A percentile compares a stretch with the other conserved stretches of the same genome.
phyloP scores from a whole-genome alignment of 1,284 basidiomycete species.

The Cerioporus squamosus region DNA sequence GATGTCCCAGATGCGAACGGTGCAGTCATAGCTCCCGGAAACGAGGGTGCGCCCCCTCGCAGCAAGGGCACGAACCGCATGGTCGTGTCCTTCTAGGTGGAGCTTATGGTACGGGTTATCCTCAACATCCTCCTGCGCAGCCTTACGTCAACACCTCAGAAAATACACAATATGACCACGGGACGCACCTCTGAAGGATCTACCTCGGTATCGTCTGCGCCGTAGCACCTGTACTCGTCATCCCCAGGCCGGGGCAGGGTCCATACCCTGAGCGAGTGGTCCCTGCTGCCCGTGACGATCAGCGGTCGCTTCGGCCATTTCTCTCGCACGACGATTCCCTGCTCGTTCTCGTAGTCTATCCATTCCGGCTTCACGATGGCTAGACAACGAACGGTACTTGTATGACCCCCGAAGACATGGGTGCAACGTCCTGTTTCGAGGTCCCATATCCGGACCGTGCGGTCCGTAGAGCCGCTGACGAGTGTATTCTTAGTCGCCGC shows the following conservation, averaged over 20 bases:
- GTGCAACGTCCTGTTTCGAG: slow-evolving; percentile 79
- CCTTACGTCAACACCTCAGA: slow-evolving; percentile 9
- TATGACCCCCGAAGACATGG: slow-evolving; percentile 93
- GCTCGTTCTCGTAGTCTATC: slow-evolving; percentile 70
- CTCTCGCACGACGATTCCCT: slow-evolving; percentile 62
- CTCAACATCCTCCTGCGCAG: slow-evolving; percentile 65
- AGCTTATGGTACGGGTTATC: slow-evolving; percentile 91
- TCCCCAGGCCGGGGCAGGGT: slow-evolving; percentile 82
- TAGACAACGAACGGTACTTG: slow-evolving; percentile 89
- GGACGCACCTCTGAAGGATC: slow-evolving; percentile 69
- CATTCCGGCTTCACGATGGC: slow-evolving; percentile 89
- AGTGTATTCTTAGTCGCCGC: slow-evolving; percentile 84
- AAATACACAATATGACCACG: background rate
- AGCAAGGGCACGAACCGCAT: slow-evolving; percentile 91
- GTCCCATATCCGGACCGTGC: slow-evolving; percentile 95
- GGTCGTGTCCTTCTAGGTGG: slow-evolving; percentile 85
- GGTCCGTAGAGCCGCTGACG: slow-evolving; percentile 93
- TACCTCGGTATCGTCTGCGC: slow-evolving; percentile 66
- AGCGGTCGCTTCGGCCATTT: slow-evolving; percentile 86
- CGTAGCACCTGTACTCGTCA: slow-evolving; percentile 74
- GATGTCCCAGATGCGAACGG: slow-evolving; percentile 94
- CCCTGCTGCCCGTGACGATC: slow-evolving; percentile 93
- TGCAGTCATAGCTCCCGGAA: slow-evolving; percentile 95
- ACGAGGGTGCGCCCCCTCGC: slow-evolving; percentile 88
- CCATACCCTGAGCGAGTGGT: slow-evolving; percentile 91